Conservation (phyloP, 345 rosid genomes). For the Cardamine occulta region DNA sequence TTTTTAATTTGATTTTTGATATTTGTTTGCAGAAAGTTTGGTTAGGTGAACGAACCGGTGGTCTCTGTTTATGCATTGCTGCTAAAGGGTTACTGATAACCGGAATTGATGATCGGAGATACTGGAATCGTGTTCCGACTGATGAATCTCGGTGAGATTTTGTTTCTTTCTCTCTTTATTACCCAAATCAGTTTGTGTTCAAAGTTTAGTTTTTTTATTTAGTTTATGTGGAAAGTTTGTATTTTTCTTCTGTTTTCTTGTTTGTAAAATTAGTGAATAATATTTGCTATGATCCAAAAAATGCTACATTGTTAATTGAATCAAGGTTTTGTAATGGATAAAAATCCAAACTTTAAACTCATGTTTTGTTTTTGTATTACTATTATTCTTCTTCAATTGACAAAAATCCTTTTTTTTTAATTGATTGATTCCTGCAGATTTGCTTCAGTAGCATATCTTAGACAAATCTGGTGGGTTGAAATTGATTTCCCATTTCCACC, state of each 20-base stretch:
- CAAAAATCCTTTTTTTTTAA: not conserved
- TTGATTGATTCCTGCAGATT: conserved; percentile 56
- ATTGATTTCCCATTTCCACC: conserved; percentile 90
- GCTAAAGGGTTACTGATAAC: conserved; percentile 74
- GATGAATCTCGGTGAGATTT: conserved; percentile 78
- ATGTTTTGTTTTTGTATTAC: not conserved
- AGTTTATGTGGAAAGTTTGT: not conserved
- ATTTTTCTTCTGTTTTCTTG: not conserved
- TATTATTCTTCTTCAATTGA: conserved; percentile 4
- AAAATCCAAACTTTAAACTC: not conserved
- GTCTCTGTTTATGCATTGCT: conserved; percentile 67
- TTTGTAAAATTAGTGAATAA: not conserved
- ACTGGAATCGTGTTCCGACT: conserved; percentile 80
- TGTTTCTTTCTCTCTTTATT: no score
- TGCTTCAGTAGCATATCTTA: conserved; percentile 76
- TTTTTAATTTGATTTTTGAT: not conserved
- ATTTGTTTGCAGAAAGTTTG: conserved; percentile 65
- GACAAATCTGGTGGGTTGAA: conserved; percentile 98
- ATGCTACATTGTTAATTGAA: not conserved
- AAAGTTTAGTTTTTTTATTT: no score
- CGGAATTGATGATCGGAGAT: conserved; percentile 91
- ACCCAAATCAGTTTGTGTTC: conserved; percentile 20
- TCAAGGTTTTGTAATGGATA: not conserved
- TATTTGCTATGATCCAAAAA: not conserved
- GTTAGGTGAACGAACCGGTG: conserved; percentile 75